Conservation (phyloP, 371 early-diverging fungal species). For the Rhizopus arrhizus region DNA sequence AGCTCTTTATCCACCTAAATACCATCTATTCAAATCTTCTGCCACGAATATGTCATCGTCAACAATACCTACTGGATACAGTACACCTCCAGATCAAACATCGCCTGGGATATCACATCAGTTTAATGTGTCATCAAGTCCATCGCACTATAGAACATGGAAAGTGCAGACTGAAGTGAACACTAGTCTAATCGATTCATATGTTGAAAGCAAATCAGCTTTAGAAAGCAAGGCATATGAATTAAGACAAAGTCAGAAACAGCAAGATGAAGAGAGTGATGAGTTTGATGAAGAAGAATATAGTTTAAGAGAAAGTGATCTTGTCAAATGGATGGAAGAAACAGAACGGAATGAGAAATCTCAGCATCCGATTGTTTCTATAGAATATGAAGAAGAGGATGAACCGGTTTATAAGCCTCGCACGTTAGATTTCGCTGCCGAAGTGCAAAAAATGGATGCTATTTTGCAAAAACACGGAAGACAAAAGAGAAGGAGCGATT, state of each 20-base stretch:
- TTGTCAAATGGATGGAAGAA: constrained; percentile 24
- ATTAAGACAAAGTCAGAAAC: not conserved
- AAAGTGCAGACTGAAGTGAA: not conserved
- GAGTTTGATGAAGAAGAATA: constrained; percentile 11
- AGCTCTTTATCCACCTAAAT: constrained; percentile 39
- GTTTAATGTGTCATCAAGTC: constrained; percentile 29
- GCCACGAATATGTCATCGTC: too few relatives aligned
- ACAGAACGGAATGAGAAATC: constrained; percentile 6
- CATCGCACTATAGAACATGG: constrained; percentile 1
- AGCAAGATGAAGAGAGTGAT: constrained; percentile 10
- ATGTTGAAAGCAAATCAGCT: not conserved
- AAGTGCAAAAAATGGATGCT: constrained; percentile 12
- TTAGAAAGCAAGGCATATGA: constrained; percentile 1
- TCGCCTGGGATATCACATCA: not conserved
- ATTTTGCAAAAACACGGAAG: constrained; percentile 1
- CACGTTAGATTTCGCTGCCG: constrained; percentile 17
- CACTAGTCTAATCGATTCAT: not conserved
- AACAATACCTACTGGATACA: too few relatives aligned
- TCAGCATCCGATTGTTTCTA: not conserved
- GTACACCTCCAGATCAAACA: too few relatives aligned
- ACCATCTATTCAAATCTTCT: constrained; percentile 9
- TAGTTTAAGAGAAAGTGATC: constrained; percentile 25
- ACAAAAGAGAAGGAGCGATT: not conserved
- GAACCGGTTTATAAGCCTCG: constrained; percentile 7
- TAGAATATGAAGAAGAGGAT: constrained; percentile 7